Percentiles rank a stretch among this genome's conserved stretches.
Conservation (phyloP, 1,284 basidiomycete species). For the Cutaneotrichosporon cyanovorans region DNA sequence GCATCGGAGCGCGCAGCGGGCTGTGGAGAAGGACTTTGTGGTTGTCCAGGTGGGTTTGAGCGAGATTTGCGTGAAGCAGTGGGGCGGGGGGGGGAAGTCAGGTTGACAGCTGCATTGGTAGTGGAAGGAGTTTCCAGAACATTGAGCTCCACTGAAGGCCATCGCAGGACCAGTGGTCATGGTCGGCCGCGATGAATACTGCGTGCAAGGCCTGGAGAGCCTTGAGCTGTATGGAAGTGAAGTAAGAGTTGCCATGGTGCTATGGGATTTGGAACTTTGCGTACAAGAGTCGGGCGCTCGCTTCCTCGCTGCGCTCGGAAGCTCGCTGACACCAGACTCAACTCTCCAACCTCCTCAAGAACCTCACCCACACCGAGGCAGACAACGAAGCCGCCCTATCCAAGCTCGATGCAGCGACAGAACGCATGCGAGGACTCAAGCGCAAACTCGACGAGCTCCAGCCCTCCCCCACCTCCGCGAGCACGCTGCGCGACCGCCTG, state of each 20-base stretch:
- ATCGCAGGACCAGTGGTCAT: no score
- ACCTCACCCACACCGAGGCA: constrained; percentile 15
- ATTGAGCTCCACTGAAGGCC: no score
- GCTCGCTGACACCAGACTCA: constrained; percentile 7
- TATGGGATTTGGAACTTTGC: no score
- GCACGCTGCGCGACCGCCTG: constrained; percentile 12
- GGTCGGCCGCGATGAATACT: no score
- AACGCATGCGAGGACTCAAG: constrained; percentile 42
- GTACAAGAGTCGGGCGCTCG: no score
- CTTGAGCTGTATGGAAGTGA: no score
- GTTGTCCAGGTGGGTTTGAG: constrained; percentile 13
- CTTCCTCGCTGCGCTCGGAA: no score
- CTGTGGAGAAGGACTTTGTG: constrained; percentile 46
- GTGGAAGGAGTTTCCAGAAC: no score
- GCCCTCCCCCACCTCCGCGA: constrained; percentile 3
- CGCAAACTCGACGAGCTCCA: constrained; percentile 39
- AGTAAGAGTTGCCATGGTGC: no score
- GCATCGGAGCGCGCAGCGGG: constrained; percentile 43
- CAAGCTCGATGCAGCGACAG: constrained; percentile 33
- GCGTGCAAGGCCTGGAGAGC: no score
- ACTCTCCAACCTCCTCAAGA: constrained; percentile 20
- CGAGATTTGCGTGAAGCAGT: no score
- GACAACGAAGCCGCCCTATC: constrained; percentile 13
- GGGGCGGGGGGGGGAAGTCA: neutral
- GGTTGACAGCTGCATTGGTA: no score